Conservation (phyloP, 2,329 filamentous ascomycete genomes). For the Aspergillaceae sp. region DNA sequence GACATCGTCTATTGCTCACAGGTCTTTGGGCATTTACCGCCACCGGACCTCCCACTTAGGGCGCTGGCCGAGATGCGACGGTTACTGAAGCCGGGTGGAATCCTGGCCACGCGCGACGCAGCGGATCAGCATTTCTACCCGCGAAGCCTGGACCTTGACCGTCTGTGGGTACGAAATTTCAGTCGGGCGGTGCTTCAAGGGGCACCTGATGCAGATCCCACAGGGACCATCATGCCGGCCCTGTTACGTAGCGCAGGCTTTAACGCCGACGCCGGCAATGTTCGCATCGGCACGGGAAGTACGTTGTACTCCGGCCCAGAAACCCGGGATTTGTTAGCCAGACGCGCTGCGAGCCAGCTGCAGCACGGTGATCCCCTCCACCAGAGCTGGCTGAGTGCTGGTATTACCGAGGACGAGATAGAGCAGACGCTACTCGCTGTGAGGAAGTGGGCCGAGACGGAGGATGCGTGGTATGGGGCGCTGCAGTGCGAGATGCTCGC, state of each 20-base stretch:
- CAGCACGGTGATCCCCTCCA: too few species aligned
- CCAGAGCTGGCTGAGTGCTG: background rate
- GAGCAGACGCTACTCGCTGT: background rate
- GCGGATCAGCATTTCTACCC: background rate
- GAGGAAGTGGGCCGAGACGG: background rate
- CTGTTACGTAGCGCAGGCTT: too few species aligned
- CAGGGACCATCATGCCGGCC: too few species aligned
- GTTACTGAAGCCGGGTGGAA: background rate
- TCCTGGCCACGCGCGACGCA: background rate
- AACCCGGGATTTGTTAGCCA: too few species aligned
- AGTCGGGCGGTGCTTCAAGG: too few species aligned
- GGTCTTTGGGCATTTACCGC: background rate
- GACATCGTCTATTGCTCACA: background rate
- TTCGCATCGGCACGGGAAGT: too few species aligned
- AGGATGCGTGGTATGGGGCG: background rate
- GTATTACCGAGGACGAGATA: background rate
- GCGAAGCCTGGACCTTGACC: background rate
- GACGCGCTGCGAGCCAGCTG: too few species aligned
- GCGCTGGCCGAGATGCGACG: background rate
- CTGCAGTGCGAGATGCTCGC: background rate
- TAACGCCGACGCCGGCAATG: too few species aligned
- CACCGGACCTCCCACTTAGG: background rate
- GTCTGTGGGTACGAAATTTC: too few species aligned
- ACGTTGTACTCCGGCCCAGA: too few species aligned
- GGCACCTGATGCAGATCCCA: too few species aligned